Evolutionary conservation across 331 rosid species (phyloP).

Genomic region (Phaseolus coccineus): DNA sequence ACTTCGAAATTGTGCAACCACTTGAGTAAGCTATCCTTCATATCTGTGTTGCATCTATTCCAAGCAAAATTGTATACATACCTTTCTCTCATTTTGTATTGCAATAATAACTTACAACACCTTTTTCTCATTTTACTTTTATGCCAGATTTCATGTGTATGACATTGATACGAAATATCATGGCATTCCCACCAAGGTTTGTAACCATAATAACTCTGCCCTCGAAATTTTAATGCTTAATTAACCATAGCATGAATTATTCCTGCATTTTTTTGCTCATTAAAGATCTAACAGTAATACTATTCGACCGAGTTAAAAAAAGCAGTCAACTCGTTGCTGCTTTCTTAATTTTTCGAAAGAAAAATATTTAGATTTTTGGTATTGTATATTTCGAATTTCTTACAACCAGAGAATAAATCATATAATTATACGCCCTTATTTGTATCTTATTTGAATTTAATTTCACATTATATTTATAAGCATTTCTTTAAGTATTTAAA

Average conservation of each 20-base stretch:
- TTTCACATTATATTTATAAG: neutral
- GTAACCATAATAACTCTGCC: conserved; percentile 23
- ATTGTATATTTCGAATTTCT: neutral
- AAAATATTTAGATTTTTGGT: neutral
- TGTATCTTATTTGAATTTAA: neutral
- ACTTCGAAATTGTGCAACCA: conserved; percentile 80
- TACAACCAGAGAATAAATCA: neutral
- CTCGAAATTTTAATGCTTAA: neutral
- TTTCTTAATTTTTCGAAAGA: neutral
- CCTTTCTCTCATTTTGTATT: too few relatives aligned
- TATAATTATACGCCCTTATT: neutral
- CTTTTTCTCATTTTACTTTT: conserved; percentile 35
- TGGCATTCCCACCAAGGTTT: conserved; percentile 75
- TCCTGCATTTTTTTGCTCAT: neutral
- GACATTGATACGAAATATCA: conserved; percentile 80
- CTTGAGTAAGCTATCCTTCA: conserved; percentile 64
- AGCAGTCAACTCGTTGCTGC: neutral
- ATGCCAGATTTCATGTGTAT: conserved; percentile 72
- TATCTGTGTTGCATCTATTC: conserved; percentile 6
- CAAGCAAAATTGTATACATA: neutral
- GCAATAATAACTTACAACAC: neutral
- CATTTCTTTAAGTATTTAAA: neutral
- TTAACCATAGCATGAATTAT: conserved; percentile 1
- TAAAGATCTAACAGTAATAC: neutral
- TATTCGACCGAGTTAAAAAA: neutral